Percentiles rank a stretch among this genome's conserved stretches.
These are phyloP conservation scores for Diaporthe batatas DNA, from an alignment of 2,329 filamentous ascomycete species.

Conservation along the genomic window DNA sequence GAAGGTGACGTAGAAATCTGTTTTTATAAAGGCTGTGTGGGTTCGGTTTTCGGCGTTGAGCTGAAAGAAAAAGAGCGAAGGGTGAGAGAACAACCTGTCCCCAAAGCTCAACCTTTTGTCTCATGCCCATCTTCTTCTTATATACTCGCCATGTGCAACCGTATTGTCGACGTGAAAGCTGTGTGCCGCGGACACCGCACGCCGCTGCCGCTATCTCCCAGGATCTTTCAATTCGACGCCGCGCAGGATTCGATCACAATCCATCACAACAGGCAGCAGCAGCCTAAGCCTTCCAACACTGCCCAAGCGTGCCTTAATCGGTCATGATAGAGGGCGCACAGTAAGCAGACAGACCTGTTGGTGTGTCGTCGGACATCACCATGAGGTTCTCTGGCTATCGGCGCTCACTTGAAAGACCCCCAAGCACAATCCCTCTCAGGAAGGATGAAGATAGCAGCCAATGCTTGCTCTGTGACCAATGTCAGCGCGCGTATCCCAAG, in stretches of 20 bases:
- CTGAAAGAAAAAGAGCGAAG: not conserved
- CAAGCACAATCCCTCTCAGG: not conserved
- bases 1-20: too few relatives aligned
- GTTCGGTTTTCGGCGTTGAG: not conserved
- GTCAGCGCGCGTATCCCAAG: not conserved
- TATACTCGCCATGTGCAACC: not conserved
- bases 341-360: constrained; percentile 13
- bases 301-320: not conserved
- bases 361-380: not conserved
- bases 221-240: not conserved
- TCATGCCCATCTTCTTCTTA: not conserved
- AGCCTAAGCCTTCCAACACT: constrained; percentile 15
- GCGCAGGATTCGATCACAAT: not conserved
- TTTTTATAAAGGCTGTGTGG: not conserved
- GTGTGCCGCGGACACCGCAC: not conserved
- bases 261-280: not conserved
- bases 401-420: not conserved
- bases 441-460: not conserved
- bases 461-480: not conserved
- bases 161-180: not conserved
- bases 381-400: not conserved
- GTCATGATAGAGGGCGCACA: not conserved
- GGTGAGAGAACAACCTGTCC: not conserved
- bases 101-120: not conserved
- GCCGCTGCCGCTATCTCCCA: not conserved